Conservation (phyloP, 1,139 yeast species). For the Debaryomycetaceae sp. region DNA sequence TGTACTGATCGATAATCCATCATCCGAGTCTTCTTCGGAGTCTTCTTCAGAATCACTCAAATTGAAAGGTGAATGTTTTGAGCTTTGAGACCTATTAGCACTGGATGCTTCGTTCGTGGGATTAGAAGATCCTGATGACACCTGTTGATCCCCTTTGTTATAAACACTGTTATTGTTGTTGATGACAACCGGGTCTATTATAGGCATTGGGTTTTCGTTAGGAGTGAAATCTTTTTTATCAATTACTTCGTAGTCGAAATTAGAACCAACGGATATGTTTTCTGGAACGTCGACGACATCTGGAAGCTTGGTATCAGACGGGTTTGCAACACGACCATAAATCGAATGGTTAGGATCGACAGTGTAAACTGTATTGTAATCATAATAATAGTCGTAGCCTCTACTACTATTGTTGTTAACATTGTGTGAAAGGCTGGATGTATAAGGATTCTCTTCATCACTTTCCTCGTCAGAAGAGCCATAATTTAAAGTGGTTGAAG, state of each 20-base stretch:
- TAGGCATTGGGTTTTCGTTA: slow-evolving; percentile 16
- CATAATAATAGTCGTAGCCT: slow-evolving; percentile 83
- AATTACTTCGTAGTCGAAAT: slow-evolving; percentile 35
- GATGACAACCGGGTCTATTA: slow-evolving; percentile 19
- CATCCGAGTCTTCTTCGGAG: slow-evolving; percentile 20
- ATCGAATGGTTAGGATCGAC: slow-evolving; percentile 50
- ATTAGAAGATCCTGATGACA: slow-evolving; percentile 4
- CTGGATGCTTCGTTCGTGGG: slow-evolving; percentile 4
- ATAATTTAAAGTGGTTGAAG: slow-evolving; percentile 77
- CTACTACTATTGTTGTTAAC: slow-evolving; percentile 65
- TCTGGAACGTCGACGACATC: slow-evolving; percentile 46
- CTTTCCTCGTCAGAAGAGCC: slow-evolving; percentile 73
- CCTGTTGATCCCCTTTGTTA: neutral
- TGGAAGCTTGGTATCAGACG: slow-evolving; percentile 22
- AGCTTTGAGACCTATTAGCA: neutral
- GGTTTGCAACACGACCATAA: slow-evolving; percentile 21
- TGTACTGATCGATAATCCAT: slow-evolving; percentile 40
- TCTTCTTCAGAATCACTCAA: slow-evolving; percentile 19
- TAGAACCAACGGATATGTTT: slow-evolving; percentile 40
- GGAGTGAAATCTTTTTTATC: slow-evolving; percentile 19
- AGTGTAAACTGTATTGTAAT: slow-evolving; percentile 79
- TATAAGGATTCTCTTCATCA: slow-evolving; percentile 50
- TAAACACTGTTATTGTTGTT: slow-evolving; percentile 11
- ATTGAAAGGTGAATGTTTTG: slow-evolving; percentile 11
- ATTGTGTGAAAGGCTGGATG: slow-evolving; percentile 71